Base-by-base conservation (phyloP, 108 stramenopile species). In the Cyclotella kingstonii region DNA sequence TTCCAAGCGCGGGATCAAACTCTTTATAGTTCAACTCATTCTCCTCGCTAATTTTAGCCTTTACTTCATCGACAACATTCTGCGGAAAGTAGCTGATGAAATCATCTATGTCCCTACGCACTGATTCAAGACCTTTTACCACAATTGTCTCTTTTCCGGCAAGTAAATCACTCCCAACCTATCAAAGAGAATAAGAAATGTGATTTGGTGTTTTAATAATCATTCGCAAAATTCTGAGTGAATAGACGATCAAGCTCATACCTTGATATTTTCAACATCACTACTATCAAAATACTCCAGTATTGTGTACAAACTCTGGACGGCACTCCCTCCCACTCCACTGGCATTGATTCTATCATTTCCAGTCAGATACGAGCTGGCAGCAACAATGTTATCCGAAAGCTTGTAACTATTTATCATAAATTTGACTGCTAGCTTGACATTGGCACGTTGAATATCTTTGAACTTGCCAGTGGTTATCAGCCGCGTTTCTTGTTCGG, bases 261-360 rank as follows among this genome's bases (percentile, higher is more conserved):
- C 87, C 82, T 91, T 91, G 48, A 94, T 76, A 64, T 86, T 87
- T 48, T 90, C 76, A 0, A 85, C 81, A 71, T 89, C 85, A 10
- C 69, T 57, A n/a, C 84, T 66, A 74, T 94, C 93, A 67, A 94
- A 94, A 59, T 94, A 94, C 45, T 94, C 93, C 43, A 91, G 51
- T 59, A 94, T 89, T 2, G 88, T 88, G 50, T 83, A 79, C 10
- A 94, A 78, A 70, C 76, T 77, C 58, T 84, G 84, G 8, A 91
- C 88, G 1, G 84, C 89, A 53, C 53, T 68, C 41, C 78, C 80
- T 22, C 86, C 84, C 19, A 76, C 72, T 28, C 81, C 80, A 39
- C 81, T 73, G 15, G 85, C 86, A 30, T 68, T 42, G 17, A 87
- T 53, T n/a, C 78, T 69, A 18, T 70, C 71, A 31, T 70, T 78